These are phyloP conservation scores for apple (Malus domestica) DNA, from an alignment of 306 rosid species.

Conservation along the genomic window ASM211411v1 NC_041793.1:36206001-36206500, in stretches of 20 bases:
- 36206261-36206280: neutral
- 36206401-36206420: neutral
- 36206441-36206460: accelerated
- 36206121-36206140: neutral
- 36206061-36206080: neutral
- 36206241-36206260: neutral
- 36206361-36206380: neutral
- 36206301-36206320: neutral
- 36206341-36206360: neutral
- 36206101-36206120: neutral
- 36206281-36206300: neutral
- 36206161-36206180: neutral
- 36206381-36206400: neutral
- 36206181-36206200: neutral
- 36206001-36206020: no score
- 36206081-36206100: neutral
- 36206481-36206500: neutral
- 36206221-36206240: conserved; percentile 16
- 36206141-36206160: neutral
- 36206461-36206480: neutral
- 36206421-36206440: neutral
- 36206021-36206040: neutral
- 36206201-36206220: neutral
- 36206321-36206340: neutral
- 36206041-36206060: neutral